Percentiles rank a stretch among this genome's conserved stretches.
phyloP scores from a whole-genome alignment of 805 yeast species.

The Sugiyamaella marilandica region DNA sequence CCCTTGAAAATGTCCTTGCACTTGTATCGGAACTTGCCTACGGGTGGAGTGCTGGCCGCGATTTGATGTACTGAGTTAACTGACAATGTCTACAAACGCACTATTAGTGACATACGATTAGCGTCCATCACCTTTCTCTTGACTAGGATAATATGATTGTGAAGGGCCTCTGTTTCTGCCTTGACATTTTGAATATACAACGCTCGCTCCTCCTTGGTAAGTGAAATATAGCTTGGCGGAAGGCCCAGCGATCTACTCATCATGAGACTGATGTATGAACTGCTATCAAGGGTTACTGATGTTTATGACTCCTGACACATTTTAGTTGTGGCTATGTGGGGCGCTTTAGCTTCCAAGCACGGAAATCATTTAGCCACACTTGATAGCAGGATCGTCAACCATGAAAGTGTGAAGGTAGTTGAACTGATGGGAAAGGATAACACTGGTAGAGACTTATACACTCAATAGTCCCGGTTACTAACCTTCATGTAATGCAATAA shows the following conservation, averaged over 20 bases:
- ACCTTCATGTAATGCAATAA: too few relatives aligned
- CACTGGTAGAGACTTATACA: too few relatives aligned
- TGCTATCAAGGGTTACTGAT: too few relatives aligned
- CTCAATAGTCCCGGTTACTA: too few relatives aligned
- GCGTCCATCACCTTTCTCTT: conserved; percentile 14
- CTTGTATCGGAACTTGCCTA: conserved; percentile 11
- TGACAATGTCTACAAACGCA: conserved; percentile 3
- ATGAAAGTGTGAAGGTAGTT: too few relatives aligned
- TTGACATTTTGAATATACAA: conserved; percentile 6
- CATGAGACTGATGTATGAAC: too few relatives aligned
- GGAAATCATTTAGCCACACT: too few relatives aligned
- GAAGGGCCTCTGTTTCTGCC: conserved; percentile 16
- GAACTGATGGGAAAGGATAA: too few relatives aligned
- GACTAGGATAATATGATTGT: conserved; percentile 8
- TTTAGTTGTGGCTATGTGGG: too few relatives aligned
- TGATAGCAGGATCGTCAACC: too few relatives aligned
- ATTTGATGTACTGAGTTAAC: not conserved
- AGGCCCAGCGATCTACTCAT: not conserved
- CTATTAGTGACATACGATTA: not conserved
- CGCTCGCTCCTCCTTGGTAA: conserved; percentile 9
- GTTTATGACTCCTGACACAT: too few relatives aligned
- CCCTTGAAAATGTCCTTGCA: conserved; percentile 38
- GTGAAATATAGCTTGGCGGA: not conserved
- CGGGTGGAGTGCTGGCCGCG: conserved; percentile 9
- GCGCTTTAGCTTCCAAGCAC: too few relatives aligned